Conservation (phyloP, 139 green algal species). For the Nannochloris sp. region DNA sequence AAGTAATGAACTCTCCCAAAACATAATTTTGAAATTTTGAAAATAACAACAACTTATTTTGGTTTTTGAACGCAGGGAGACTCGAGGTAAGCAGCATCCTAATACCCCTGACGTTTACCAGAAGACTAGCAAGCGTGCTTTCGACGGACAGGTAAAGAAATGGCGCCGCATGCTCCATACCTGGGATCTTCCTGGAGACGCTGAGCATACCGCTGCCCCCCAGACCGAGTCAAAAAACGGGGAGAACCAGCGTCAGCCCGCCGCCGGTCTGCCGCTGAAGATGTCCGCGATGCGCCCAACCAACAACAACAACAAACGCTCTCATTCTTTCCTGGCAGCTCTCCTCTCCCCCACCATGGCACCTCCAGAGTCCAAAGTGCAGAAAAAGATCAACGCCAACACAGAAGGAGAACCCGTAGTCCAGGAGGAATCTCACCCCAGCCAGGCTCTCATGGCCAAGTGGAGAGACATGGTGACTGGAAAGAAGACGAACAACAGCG, state of each 20-base stretch:
- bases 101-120: conserved; percentile 51
- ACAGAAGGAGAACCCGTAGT: not conserved
- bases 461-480: too few species aligned
- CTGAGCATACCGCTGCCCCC: not conserved
- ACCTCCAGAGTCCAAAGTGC: not conserved
- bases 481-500: too few species aligned
- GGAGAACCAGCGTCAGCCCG: not conserved
- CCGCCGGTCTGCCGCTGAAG: conserved; percentile 11
- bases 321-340: not conserved
- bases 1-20: not conserved
- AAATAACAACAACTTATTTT: not conserved
- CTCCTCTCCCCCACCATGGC: not conserved
- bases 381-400: not conserved
- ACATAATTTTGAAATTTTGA: not conserved
- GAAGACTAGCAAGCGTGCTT: conserved; percentile 46
- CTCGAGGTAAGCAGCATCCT: conserved; percentile 35
- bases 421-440: not conserved
- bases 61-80: conserved; percentile 25
- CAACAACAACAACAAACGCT: not conserved
- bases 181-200: conserved; percentile 28
- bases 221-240: conserved; percentile 23
- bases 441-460: not conserved
- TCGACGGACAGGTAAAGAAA: conserved; percentile 44
- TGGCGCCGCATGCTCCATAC: conserved; percentile 41
- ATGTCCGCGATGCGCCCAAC: conserved; percentile 13